These are phyloP conservation scores for Alternaria solani DNA, from an alignment of 2,329 filamentous ascomycete species.

Conservation along the genomic window DNA sequence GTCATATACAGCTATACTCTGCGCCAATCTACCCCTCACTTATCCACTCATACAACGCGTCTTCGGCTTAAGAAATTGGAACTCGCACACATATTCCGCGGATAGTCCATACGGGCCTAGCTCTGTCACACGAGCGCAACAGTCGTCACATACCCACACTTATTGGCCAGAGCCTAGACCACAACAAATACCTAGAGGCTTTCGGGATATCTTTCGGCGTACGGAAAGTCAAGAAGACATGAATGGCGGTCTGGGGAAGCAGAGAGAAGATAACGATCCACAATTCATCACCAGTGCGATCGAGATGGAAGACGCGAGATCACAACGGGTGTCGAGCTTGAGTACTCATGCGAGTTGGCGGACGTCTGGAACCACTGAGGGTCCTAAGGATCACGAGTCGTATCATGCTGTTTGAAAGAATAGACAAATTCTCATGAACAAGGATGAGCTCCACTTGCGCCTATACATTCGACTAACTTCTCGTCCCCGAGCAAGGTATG, in stretches of 20 bases:
- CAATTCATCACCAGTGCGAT: slow-evolving; percentile 39
- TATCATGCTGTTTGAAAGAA: slow-evolving; percentile 19
- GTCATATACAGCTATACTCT: slow-evolving; percentile 66
- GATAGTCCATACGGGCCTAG: slow-evolving; percentile 8
- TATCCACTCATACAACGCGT: slow-evolving; percentile 65
- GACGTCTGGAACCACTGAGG: slow-evolving; percentile 17
- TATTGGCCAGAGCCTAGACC: slow-evolving; percentile 23
- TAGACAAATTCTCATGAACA: slow-evolving; percentile 8
- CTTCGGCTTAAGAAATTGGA: slow-evolving; percentile 50
- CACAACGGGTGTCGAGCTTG: slow-evolving; percentile 14
- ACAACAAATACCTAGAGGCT: slow-evolving; percentile 20
- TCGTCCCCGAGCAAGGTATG: neutral
- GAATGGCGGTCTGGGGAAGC: slow-evolving; percentile 26
- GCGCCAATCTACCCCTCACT: slow-evolving; percentile 68
- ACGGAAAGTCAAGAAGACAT: slow-evolving; percentile 37
- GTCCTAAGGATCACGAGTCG: slow-evolving; percentile 19
- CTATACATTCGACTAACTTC: neutral
- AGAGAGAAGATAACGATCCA: slow-evolving; percentile 22
- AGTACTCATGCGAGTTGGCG: slow-evolving; percentile 23
- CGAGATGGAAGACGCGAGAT: slow-evolving; percentile 31
- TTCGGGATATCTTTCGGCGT: slow-evolving; percentile 22
- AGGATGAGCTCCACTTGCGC: slow-evolving; percentile 9
- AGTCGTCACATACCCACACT: slow-evolving; percentile 9
- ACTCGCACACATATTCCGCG: slow-evolving; percentile 28
- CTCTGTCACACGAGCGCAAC: slow-evolving; percentile 7